Evolutionary conservation across 108 stramenopile genomes (phyloP), one percentile per base, ranked within the genome.

Genomic region (Fragilariopsis cylindrus): DNA sequence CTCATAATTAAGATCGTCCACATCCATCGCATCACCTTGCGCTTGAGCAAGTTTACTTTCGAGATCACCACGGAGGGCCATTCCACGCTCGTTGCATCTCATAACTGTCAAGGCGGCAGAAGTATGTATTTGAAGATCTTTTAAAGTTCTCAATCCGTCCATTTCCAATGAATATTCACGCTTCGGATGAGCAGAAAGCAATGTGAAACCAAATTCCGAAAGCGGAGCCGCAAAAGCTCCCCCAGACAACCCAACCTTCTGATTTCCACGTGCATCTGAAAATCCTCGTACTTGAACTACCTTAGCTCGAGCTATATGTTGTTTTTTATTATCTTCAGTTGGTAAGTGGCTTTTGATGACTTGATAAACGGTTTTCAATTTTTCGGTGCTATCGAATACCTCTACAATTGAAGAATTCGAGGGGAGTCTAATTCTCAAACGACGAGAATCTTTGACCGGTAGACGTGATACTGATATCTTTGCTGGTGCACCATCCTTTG

Each of bases 11-110:
- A 69, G 21, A 7, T 50, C 69, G 13, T 69, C 69, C 8, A 69
- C 69, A 19, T 69, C 69, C 50, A 69, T 69, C 21, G 69, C 69
- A 69, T 69, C 69, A 6, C 69, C 69, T 19, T 69, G 69, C 9
- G 69, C 69, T 53, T 53, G 50, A 16, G 19, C 15, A 13, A 69
- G 13, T 1, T 50, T 48, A 53, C 49, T 52, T 0, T 69, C 69
- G 49, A 69, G 69, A 7, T 69, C 69, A 19, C 69, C 69, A 2
- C 69, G 69, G 69, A 18, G 39, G 8, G 53, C 50, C 8, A 69
- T 18, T 9, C 69, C 69, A 49, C 69, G 69, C 12, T 69, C 69
- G 16, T 50, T 9, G 53, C 69, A 69, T 39, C 18, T 69, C 69
- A 69, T 69, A 11, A 69, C 50, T 6, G 0, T 69, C 49, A 69